Conservation (phyloP, 2,329 filamentous ascomycete genomes). For the Leptographium galeiforme region DNA sequence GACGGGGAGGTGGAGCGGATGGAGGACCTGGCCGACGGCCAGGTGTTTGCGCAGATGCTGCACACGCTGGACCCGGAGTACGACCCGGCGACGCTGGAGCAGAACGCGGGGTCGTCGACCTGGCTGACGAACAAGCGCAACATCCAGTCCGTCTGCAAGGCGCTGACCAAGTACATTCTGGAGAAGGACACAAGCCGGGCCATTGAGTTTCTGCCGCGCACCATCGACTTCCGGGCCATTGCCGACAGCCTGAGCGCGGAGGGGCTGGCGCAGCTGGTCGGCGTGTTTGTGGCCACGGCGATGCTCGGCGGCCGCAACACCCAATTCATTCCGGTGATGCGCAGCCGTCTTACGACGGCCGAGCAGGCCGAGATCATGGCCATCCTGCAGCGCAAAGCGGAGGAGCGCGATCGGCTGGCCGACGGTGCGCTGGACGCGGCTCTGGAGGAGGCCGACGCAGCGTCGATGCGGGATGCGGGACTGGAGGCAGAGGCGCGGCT, state of each 20-base stretch:
- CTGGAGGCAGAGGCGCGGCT: slow-evolving; percentile 44
- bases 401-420: slow-evolving; percentile 22
- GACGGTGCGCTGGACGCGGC: slow-evolving; percentile 23
- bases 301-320: slow-evolving; percentile 17
- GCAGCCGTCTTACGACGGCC: slow-evolving; percentile 16
- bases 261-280: slow-evolving; percentile 9
- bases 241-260: slow-evolving; percentile 12
- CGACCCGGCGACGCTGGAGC: slow-evolving; percentile 38
- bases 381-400: slow-evolving; percentile 32
- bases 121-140: slow-evolving; percentile 65
- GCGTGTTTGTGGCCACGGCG: slow-evolving; percentile 25
- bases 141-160: slow-evolving; percentile 80
- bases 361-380: slow-evolving; percentile 33
- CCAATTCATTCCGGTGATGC: slow-evolving; percentile 19
- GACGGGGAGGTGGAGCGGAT: slow-evolving; percentile 32
- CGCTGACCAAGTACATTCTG: slow-evolving; percentile 60
- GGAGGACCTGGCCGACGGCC: slow-evolving; percentile 38
- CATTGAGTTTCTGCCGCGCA: slow-evolving; percentile 12
- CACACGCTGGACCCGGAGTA: slow-evolving; percentile 45
- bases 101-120: slow-evolving; percentile 26
- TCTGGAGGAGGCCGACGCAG: slow-evolving; percentile 20
- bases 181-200: slow-evolving; percentile 12
- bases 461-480: slow-evolving; percentile 34
- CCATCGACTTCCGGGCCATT: slow-evolving; percentile 11
- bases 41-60: slow-evolving; percentile 40